Conservation (phyloP, 139 green algal genomes). For the Chlamydomonas schloesseri region DNA sequence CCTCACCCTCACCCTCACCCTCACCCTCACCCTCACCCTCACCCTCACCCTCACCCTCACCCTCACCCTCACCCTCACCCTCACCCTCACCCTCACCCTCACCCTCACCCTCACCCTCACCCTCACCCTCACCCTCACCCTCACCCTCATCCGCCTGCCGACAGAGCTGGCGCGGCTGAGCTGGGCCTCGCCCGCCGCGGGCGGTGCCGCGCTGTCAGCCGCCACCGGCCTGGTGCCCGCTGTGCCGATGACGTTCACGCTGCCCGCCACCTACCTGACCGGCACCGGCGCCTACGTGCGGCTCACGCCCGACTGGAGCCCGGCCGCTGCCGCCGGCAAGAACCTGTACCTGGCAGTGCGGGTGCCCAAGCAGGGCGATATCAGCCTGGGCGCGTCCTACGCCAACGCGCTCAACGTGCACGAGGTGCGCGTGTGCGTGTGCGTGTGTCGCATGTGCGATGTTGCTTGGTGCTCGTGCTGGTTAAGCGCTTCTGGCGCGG, state of each 20-base stretch:
- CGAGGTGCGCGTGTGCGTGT: background rate
- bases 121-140: too few relatives aligned
- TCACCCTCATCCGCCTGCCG: too few relatives aligned
- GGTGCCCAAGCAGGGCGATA: background rate
- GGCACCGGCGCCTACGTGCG: background rate
- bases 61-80: too few relatives aligned
- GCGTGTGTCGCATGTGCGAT: too few relatives aligned
- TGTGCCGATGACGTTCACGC: background rate
- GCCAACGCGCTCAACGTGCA: slow-evolving; percentile 3
- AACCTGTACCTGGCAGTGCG: slow-evolving; percentile 15
- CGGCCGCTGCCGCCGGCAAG: background rate
- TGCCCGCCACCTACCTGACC: slow-evolving; percentile 27
- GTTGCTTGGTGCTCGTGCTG: too few relatives aligned
- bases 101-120: too few relatives aligned
- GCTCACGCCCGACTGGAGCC: background rate
- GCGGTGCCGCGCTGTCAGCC: background rate
- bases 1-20: too few relatives aligned
- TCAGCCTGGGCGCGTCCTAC: background rate
- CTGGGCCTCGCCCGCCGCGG: background rate
- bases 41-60: too few relatives aligned
- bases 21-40: too few relatives aligned
- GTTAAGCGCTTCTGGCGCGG: too few relatives aligned
- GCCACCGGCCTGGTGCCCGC: background rate
- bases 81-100: too few relatives aligned
- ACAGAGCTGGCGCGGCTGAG: slow-evolving; percentile 9